These are phyloP conservation scores for Suillus subluteus DNA, from an alignment of 768 basidiomycete genomes.

Conservation along the genomic window DNA sequence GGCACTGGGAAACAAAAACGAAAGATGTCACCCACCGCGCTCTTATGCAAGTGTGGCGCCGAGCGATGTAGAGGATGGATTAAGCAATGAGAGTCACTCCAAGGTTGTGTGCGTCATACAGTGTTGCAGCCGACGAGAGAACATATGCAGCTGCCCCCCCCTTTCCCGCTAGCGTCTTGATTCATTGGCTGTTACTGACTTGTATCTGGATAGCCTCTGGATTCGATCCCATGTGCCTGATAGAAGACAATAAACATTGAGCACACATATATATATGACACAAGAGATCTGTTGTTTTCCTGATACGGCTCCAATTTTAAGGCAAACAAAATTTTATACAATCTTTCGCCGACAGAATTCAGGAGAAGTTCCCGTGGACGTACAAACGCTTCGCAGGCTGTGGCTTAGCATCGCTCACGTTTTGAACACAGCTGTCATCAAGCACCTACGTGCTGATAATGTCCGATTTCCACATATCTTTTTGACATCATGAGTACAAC, in stretches of 20 bases:
- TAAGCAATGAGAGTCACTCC: conserved; percentile 5
- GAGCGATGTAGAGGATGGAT: conserved; percentile 44
- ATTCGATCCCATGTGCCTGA: no score
- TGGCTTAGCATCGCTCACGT: no score
- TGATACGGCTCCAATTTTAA: no score
- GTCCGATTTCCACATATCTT: no score
- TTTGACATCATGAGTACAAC: no score
- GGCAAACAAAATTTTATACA: no score
- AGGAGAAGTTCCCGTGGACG: no score
- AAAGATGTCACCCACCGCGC: conserved; percentile 34
- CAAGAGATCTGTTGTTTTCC: no score
- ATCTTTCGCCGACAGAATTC: no score
- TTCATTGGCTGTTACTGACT: neutral
- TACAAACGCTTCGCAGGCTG: no score
- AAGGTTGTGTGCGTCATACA: neutral
- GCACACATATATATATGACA: neutral
- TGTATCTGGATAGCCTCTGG: neutral
- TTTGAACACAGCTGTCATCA: no score
- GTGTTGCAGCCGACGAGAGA: neutral
- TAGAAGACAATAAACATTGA: neutral
- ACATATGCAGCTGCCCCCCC: neutral
- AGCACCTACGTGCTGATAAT: no score
- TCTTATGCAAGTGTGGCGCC: conserved; percentile 42
- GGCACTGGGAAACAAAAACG: conserved; percentile 23
- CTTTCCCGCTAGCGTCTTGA: neutral